A percentile compares a stretch with the other conserved stretches of the same genome.
phyloP scores from a whole-genome alignment of 1,139 yeast species.

The Pichia norvegensis region DNA sequence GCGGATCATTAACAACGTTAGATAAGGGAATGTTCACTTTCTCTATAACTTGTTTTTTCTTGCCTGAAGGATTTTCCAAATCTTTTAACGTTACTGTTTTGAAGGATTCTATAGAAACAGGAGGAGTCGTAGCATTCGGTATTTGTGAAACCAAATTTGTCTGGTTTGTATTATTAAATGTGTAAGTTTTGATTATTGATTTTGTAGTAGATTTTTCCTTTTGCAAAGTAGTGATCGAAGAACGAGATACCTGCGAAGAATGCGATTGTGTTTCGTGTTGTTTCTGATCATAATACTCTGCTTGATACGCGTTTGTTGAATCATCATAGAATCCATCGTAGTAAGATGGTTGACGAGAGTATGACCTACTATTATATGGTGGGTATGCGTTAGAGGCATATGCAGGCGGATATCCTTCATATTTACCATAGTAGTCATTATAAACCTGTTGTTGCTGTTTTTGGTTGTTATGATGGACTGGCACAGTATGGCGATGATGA shows the following conservation, averaged over 20 bases:
- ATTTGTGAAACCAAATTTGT: slow-evolving; percentile 6
- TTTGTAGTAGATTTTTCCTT: neutral
- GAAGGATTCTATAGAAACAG: neutral
- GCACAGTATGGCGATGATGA: neutral
- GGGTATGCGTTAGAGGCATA: neutral
- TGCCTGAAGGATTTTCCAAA: slow-evolving; percentile 15
- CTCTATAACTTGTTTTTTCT: neutral
- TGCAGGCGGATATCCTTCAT: neutral
- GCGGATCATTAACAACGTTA: slow-evolving; percentile 32
- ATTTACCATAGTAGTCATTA: neutral
- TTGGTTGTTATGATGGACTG: neutral
- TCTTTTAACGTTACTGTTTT: slow-evolving; percentile 9
- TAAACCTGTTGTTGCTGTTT: neutral
- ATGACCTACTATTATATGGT: neutral
- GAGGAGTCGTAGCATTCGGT: neutral
- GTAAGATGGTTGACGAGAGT: neutral
- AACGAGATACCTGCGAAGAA: neutral
- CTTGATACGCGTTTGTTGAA: neutral
- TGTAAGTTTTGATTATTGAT: slow-evolving; percentile 7
- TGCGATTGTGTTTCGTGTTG: neutral
- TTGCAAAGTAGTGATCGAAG: neutral
- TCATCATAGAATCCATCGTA: neutral
- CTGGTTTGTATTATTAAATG: slow-evolving; percentile 3
- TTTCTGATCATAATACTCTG: neutral
- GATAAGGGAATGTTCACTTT: neutral